These are phyloP conservation scores for Thelonectria discophora DNA, from an alignment of 2,329 filamentous ascomycete genomes.

Conservation along the genomic window DNA sequence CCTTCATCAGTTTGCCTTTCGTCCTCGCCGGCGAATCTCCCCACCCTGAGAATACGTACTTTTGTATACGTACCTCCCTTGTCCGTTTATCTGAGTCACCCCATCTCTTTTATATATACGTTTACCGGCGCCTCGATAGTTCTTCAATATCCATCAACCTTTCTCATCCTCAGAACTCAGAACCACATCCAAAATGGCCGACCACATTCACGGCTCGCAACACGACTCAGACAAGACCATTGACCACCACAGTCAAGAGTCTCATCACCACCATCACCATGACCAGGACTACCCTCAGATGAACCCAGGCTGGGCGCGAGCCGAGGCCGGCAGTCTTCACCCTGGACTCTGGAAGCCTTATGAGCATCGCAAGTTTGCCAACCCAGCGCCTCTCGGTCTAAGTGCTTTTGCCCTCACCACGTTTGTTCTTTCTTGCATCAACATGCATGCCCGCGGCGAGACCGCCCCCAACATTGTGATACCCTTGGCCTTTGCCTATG, in stretches of 20 bases:
- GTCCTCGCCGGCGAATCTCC: conserved; percentile 9
- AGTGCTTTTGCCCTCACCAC: conserved; percentile 84
- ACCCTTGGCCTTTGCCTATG: conserved; percentile 76
- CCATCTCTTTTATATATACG: conserved; percentile 17
- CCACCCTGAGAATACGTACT: conserved; percentile 10
- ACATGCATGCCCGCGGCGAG: conserved; percentile 71
- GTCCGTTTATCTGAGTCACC: conserved; percentile 19
- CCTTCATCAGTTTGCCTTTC: conserved; percentile 2
- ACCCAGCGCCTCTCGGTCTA: conserved; percentile 80
- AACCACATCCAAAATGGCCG: conserved; percentile 33
- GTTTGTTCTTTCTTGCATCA: conserved; percentile 79
- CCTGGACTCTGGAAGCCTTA: conserved; percentile 71
- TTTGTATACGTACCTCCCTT: conserved; percentile 12
- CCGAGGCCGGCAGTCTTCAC: conserved; percentile 78
- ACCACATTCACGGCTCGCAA: conserved; percentile 32
- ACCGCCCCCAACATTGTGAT: conserved; percentile 72
- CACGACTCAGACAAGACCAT: conserved; percentile 41
- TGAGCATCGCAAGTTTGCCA: conserved; percentile 77
- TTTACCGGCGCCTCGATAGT: conserved; percentile 3
- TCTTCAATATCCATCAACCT: conserved; percentile 1
- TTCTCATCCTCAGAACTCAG: conserved; percentile 6
- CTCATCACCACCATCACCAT: conserved; percentile 38
- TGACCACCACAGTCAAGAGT: conserved; percentile 30
- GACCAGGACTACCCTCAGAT: conserved; percentile 40
- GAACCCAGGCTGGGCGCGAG: conserved; percentile 43